These are phyloP conservation scores for Phytophthora sansomeana DNA, from an alignment of 352 stramenopile genomes.

Conservation along the genomic window DNA sequence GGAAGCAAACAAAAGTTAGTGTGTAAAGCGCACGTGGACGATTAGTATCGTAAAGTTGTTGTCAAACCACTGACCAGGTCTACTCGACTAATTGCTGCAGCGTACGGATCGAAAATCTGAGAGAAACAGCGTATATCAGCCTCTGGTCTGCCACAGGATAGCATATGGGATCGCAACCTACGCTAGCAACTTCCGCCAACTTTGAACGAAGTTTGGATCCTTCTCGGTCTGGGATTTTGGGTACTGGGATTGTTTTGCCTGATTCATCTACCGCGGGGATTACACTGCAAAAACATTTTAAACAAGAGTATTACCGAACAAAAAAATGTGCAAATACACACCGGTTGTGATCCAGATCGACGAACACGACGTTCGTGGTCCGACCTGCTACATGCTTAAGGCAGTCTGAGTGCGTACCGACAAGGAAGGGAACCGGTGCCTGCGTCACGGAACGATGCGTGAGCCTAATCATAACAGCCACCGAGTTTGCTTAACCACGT, in stretches of 20 bases:
- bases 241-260: slow-evolving; percentile 61
- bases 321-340: slow-evolving; percentile 27
- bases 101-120: slow-evolving; percentile 85
- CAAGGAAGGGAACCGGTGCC: slow-evolving; percentile 95
- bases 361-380: slow-evolving; percentile 91
- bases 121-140: not conserved
- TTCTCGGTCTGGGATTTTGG: slow-evolving; percentile 82
- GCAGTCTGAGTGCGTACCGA: slow-evolving; percentile 90
- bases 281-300: slow-evolving; percentile 43
- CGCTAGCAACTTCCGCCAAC: slow-evolving; percentile 66
- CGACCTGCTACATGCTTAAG: slow-evolving; percentile 66
- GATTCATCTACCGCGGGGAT: slow-evolving; percentile 79
- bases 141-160: not conserved
- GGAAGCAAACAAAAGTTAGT: not conserved
- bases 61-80: slow-evolving; percentile 50
- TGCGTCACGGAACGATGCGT: slow-evolving; percentile 22
- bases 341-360: slow-evolving; percentile 95
- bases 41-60: not conserved
- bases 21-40: not conserved
- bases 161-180: slow-evolving; percentile 30
- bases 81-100: slow-evolving; percentile 72
- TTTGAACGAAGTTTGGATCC: slow-evolving; percentile 67
- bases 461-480: not conserved
- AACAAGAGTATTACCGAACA: too few relatives aligned
- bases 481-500: slow-evolving; percentile 14